Evolutionary conservation across 1,284 basidiomycete species (phyloP).

Genomic region (Rugosomyces carneus): DNA sequence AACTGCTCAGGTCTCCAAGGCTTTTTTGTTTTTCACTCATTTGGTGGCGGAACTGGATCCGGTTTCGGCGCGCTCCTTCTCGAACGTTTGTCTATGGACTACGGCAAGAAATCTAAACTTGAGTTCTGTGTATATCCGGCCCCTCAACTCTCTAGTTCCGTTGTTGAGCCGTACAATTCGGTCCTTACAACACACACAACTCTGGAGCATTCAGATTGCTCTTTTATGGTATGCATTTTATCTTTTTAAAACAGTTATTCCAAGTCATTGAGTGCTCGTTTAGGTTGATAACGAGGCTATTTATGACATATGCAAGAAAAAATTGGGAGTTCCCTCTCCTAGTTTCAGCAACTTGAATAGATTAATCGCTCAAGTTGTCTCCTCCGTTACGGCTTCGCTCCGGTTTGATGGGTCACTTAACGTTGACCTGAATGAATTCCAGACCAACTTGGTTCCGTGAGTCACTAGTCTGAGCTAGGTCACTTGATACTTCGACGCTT

Average conservation of each 20-base stretch:
- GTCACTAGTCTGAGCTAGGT: slow-evolving; percentile 26
- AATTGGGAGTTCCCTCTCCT: slow-evolving; percentile 81
- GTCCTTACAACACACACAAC: slow-evolving; percentile 99
- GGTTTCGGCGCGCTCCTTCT: slow-evolving; percentile 97
- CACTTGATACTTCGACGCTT: slow-evolving; percentile 7
- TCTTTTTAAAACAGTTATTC: not conserved
- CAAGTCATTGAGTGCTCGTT: slow-evolving; percentile 1
- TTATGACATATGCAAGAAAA: slow-evolving; percentile 99
- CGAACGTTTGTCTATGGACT: slow-evolving; percentile 94
- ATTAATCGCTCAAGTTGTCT: slow-evolving; percentile 96
- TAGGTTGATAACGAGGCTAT: slow-evolving; percentile 97
- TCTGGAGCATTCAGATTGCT: slow-evolving; percentile 98
- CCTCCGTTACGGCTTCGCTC: slow-evolving; percentile 94
- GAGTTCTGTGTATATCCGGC: slow-evolving; percentile 99
- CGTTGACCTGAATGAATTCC: slow-evolving; percentile 98
- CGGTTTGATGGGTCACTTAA: slow-evolving; percentile 98
- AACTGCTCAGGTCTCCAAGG: slow-evolving; percentile 98
- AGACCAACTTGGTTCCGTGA: slow-evolving; percentile 94
- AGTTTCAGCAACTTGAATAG: slow-evolving; percentile 96
- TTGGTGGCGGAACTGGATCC: slow-evolving; percentile 98
- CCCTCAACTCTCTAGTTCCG: slow-evolving; percentile 89
- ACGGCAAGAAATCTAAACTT: slow-evolving; percentile 99
- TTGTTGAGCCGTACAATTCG: slow-evolving; percentile 99
- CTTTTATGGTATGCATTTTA: slow-evolving; percentile 74
- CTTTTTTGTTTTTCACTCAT: slow-evolving; percentile 99